These are phyloP conservation scores for Tranzscheliella williamsii DNA, from an alignment of 1,284 basidiomycete genomes.

Conservation along the genomic window DNA sequence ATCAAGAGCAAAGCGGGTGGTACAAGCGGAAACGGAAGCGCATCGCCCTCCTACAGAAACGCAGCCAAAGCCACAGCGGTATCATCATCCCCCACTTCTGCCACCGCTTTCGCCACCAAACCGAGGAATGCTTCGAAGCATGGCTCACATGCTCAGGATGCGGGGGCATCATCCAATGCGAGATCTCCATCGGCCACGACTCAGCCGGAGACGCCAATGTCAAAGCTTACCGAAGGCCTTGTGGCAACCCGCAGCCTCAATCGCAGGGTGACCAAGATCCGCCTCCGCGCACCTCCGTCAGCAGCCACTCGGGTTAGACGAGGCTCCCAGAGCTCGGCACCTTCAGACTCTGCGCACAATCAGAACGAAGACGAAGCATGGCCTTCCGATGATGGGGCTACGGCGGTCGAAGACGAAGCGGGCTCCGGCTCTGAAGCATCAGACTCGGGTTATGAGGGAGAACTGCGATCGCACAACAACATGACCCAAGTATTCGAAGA, in stretches of 20 bases:
- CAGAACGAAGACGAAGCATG: constrained; percentile 39
- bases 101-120: constrained; percentile 10
- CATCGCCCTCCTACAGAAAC: constrained; percentile 17
- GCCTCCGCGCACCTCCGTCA: constrained; percentile 24
- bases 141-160: constrained; percentile 1
- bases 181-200: not conserved
- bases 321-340: constrained; percentile 27
- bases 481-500: constrained; percentile 39
- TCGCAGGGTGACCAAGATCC: constrained; percentile 44
- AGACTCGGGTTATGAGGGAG: constrained; percentile 34
- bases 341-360: constrained; percentile 25
- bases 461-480: constrained; percentile 8
- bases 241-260: constrained; percentile 43
- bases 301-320: constrained; percentile 23
- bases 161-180: not conserved
- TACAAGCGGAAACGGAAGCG: constrained; percentile 5
- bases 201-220: constrained; percentile 16
- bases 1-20: constrained; percentile 5
- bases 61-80: constrained; percentile 33
- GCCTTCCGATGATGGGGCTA: constrained; percentile 43
- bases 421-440: constrained; percentile 37
- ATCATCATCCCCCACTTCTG: constrained; percentile 19
- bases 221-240: constrained; percentile 36
- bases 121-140: constrained; percentile 1
- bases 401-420: constrained; percentile 39